phyloP scores from a whole-genome alignment of 2,329 filamentous ascomycete species.

The Calonectria fujianensis region DNA sequence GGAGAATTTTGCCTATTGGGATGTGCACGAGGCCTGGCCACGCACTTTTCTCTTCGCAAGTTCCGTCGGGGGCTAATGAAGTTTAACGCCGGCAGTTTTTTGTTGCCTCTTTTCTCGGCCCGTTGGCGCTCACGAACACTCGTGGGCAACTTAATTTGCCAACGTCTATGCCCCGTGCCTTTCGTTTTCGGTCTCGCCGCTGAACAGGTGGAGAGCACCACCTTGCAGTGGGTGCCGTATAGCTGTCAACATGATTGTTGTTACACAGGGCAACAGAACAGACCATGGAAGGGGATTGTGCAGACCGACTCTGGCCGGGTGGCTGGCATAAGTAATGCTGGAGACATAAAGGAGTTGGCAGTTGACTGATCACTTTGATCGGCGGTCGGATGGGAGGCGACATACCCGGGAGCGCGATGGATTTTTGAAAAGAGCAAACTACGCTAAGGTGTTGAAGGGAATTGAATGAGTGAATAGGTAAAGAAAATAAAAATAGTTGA shows the following conservation, averaged over 20 bases:
- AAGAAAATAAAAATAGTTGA: neutral
- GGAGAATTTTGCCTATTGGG: neutral
- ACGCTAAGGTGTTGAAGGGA: neutral
- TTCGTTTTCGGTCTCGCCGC: neutral
- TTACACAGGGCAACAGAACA: neutral
- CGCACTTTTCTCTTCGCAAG: neutral
- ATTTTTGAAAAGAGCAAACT: neutral
- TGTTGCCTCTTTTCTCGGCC: conserved; percentile 5
- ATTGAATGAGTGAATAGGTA: neutral
- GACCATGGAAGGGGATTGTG: neutral
- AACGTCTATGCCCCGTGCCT: neutral
- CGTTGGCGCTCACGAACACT: no score
- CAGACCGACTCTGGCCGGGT: neutral
- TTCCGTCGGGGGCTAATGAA: neutral
- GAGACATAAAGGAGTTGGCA: neutral
- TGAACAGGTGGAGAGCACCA: neutral
- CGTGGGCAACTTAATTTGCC: neutral
- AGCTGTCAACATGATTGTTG: neutral
- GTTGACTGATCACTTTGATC: neutral
- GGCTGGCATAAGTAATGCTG: neutral
- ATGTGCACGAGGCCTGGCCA: neutral
- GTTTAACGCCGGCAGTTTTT: neutral
- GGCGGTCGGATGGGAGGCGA: neutral
- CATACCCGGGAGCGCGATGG: neutral
- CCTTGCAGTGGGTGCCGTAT: neutral